Evolutionary conservation across 441 rosid species (phyloP), one percentile per base, ranked within the genome.

Genomic region (Gossypium lobatum): DNA sequence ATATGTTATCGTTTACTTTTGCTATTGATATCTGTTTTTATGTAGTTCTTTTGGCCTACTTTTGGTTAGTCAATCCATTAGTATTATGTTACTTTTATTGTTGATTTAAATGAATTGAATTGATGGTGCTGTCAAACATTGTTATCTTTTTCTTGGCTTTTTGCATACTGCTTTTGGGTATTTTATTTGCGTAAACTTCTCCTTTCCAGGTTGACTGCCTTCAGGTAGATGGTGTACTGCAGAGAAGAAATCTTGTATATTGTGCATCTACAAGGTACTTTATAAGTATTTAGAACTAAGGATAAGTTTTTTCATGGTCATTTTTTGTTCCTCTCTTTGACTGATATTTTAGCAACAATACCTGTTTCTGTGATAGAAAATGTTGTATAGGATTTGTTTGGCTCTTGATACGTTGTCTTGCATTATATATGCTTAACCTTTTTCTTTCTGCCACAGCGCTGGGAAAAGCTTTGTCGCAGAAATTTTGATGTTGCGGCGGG

Each of bases 401-500:
- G 60, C 46, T 62, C 37, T 37, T 58, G 8, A 57, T 16, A 2
- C 16, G 8, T 67, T 58, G 76, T 64, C 13, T 14, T 53, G 73
- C 60, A 25, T 76, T 75, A 65, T 53, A 18, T 67, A 20, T 50
- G 46, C 81, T 76, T 83, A 81, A 73, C 60, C 66, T 46, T 71
- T 46, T 73, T 77, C 70, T 70, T 58, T 74, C 60, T 83, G 76
- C 77, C 34, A 74, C 89, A 95, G 99, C 81, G 98, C 98, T 73
- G 99, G 99, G 34, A 95, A 95, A 89, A 95, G 99, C 85, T 93
- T 95, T 85, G 99, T 95, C 46, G 98, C 99, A 62, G 99, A 93
- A 78, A 91, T 95, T 77, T 87, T 95, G 88, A 93, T 95, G 99
- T 84, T 95, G 79, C 91, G 94, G 59, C 89, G 88, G 86, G 88